These are phyloP conservation scores for Phytophthora podocarpi DNA, from an alignment of 352 stramenopile genomes.

Conservation along the genomic window DNA sequence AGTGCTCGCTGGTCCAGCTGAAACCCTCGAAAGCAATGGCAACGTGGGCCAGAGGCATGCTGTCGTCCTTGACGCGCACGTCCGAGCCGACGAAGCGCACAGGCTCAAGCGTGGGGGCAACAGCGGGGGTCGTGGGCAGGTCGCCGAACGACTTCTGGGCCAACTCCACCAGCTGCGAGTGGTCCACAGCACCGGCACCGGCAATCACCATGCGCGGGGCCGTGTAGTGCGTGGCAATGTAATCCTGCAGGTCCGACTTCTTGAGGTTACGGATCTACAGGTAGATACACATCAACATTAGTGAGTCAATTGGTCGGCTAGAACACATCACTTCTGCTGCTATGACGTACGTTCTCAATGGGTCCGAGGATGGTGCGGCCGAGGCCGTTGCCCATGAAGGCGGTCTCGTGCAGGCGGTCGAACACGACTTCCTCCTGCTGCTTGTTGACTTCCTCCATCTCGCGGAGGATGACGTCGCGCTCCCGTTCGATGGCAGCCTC, in stretches of 20 bases:
- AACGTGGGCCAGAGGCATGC: slow-evolving; percentile 91
- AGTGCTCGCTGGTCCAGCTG: slow-evolving; percentile 98
- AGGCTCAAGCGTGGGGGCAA: slow-evolving; percentile 72
- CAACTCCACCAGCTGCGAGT: slow-evolving; percentile 97
- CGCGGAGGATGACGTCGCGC: slow-evolving; percentile 98
- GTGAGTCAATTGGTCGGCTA: slow-evolving; percentile 1
- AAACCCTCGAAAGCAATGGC: slow-evolving; percentile 98
- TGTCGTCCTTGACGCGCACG: slow-evolving; percentile 92
- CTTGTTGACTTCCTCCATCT: slow-evolving; percentile 99
- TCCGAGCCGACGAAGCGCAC: slow-evolving; percentile 91
- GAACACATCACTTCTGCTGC: background rate
- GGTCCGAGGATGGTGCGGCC: slow-evolving; percentile 99
- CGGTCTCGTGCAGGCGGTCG: slow-evolving; percentile 99
- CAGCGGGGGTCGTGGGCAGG: slow-evolving; percentile 82
- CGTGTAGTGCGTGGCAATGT: slow-evolving; percentile 99
- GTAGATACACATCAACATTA: slow-evolving; percentile 7
- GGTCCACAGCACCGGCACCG: slow-evolving; percentile 97
- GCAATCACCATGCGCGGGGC: slow-evolving; percentile 99
- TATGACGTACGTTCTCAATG: slow-evolving; percentile 96
- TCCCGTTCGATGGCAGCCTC: slow-evolving; percentile 96
- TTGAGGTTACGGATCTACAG: slow-evolving; percentile 94
- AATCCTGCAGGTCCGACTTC: slow-evolving; percentile 95
- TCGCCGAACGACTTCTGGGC: slow-evolving; percentile 97
- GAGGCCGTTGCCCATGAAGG: slow-evolving; percentile 97
- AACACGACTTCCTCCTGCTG: slow-evolving; percentile 98